Evolutionary conservation across 208 protist species (phyloP).

Genomic region (Trypanosoma cruzi): DNA sequence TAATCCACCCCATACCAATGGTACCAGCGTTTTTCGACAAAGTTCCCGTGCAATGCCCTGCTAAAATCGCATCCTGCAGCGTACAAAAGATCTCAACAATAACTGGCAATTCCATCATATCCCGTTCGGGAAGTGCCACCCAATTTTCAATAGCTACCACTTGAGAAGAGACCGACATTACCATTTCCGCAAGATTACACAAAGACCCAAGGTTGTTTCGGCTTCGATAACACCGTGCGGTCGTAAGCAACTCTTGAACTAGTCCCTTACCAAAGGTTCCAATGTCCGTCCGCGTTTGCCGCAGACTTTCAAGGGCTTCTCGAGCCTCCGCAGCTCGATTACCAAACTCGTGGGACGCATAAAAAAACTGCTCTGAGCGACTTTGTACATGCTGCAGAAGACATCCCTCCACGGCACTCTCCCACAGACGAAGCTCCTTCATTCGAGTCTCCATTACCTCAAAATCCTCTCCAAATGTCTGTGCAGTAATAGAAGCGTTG

Average conservation of each 20-base stretch:
- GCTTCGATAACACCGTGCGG: constrained; percentile 66
- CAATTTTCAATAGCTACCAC: constrained; percentile 79
- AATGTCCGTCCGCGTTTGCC: constrained; percentile 39
- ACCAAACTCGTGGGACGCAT: constrained; percentile 61
- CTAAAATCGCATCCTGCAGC: constrained; percentile 14
- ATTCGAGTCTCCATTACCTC: constrained; percentile 66
- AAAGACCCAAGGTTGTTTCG: constrained; percentile 60
- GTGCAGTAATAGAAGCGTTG: constrained; percentile 18
- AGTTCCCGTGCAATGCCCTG: neutral
- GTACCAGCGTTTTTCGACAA: neutral
- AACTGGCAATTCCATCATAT: constrained; percentile 66
- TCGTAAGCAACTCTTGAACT: constrained; percentile 63
- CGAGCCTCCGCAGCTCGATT: constrained; percentile 55
- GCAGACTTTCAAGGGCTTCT: constrained; percentile 45
- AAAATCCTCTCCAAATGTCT: constrained; percentile 69
- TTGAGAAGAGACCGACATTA: constrained; percentile 37
- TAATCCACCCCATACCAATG: neutral
- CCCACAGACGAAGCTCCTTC: constrained; percentile 72
- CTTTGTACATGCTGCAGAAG: constrained; percentile 85
- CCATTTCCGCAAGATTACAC: constrained; percentile 29
- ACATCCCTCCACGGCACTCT: constrained; percentile 71
- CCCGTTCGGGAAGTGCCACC: constrained; percentile 80
- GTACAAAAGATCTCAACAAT: constrained; percentile 34
- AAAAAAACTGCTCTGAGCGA: constrained; percentile 87
- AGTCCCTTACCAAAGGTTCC: constrained; percentile 40